Conservation (phyloP, 352 stramenopile genomes). For the Globisporangium megalacanthum region DNA sequence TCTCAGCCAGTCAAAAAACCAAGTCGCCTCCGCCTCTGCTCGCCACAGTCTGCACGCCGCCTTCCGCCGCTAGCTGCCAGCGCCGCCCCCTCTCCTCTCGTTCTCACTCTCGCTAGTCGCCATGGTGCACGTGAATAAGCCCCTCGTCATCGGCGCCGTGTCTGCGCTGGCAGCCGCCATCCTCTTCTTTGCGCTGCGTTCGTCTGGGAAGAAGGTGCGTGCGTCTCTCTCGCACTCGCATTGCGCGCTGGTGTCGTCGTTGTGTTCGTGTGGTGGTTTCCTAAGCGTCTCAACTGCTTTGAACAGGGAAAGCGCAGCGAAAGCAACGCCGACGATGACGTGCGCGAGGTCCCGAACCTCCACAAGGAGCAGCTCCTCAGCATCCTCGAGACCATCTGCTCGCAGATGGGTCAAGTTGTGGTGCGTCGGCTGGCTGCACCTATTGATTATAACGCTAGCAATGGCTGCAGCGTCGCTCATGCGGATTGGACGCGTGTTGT, state of each 20-base stretch:
- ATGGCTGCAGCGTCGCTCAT: no score
- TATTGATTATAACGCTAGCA: no score
- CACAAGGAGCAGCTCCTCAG: constrained; percentile 85
- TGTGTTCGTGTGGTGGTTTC: no score
- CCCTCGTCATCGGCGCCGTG: constrained; percentile 67
- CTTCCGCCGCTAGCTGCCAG: neutral
- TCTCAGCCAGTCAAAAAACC: no score
- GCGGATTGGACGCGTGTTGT: neutral
- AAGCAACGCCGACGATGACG: constrained; percentile 44
- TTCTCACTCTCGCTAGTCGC: neutral
- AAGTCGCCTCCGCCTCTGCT: no score
- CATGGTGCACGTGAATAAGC: constrained; percentile 82
- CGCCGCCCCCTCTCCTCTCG: neutral
- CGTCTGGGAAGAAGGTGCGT: constrained; percentile 26
- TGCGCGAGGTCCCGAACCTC: constrained; percentile 76
- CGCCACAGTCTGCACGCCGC: neutral
- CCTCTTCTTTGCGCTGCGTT: constrained; percentile 47
- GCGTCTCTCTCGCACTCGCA: neutral
- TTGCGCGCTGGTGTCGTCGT: neutral
- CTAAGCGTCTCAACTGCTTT: no score
- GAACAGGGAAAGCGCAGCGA: constrained; percentile 45
- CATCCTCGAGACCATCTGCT: constrained; percentile 85
- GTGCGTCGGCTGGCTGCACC: constrained; percentile 27
- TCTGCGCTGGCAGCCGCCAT: constrained; percentile 52
- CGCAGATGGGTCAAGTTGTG: constrained; percentile 87